phyloP scores from a whole-genome alignment of 1,284 basidiomycete species.

The Mycena citricolor region DNA sequence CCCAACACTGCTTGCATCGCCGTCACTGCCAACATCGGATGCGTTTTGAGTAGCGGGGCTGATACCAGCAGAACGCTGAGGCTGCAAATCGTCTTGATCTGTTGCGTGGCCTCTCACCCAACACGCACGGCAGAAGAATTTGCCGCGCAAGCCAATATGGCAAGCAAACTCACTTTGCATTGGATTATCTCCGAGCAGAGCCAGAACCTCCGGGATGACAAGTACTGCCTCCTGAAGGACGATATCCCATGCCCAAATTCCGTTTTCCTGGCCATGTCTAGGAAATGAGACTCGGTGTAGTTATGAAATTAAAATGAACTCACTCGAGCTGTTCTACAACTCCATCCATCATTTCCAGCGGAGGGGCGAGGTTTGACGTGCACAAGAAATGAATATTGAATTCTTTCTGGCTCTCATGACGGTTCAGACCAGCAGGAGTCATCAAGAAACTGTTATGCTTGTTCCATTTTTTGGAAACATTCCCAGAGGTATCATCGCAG shows the following conservation, averaged over 20 bases:
- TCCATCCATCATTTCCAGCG: slow-evolving; percentile 41
- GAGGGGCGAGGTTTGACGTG: slow-evolving; percentile 38
- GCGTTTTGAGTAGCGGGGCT: background rate
- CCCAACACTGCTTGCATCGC: background rate
- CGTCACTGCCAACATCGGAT: background rate
- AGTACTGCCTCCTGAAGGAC: slow-evolving; percentile 27
- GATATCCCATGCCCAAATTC: slow-evolving; percentile 35
- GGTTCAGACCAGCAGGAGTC: slow-evolving; percentile 31
- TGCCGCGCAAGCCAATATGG: slow-evolving; percentile 35
- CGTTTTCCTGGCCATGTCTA: slow-evolving; percentile 25
- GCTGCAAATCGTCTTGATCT: background rate
- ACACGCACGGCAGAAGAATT: slow-evolving; percentile 35
- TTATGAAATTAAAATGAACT: too few relatives aligned
- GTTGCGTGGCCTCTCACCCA: slow-evolving; percentile 25
- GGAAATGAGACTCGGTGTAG: slow-evolving; percentile 1
- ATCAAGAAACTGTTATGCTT: slow-evolving; percentile 42
- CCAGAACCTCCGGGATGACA: slow-evolving; percentile 31
- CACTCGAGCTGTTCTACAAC: slow-evolving; percentile 24
- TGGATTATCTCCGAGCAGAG: slow-evolving; percentile 38
- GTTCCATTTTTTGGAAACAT: slow-evolving; percentile 45
- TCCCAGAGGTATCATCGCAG: slow-evolving; percentile 46
- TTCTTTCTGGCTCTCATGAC: slow-evolving; percentile 23
- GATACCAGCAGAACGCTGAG: background rate
- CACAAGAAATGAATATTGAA: slow-evolving; percentile 37
- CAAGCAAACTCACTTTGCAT: slow-evolving; percentile 40